phyloP scores from a whole-genome alignment of 1,284 basidiomycete genomes.

The Uromyces viciae-fabae region DNA sequence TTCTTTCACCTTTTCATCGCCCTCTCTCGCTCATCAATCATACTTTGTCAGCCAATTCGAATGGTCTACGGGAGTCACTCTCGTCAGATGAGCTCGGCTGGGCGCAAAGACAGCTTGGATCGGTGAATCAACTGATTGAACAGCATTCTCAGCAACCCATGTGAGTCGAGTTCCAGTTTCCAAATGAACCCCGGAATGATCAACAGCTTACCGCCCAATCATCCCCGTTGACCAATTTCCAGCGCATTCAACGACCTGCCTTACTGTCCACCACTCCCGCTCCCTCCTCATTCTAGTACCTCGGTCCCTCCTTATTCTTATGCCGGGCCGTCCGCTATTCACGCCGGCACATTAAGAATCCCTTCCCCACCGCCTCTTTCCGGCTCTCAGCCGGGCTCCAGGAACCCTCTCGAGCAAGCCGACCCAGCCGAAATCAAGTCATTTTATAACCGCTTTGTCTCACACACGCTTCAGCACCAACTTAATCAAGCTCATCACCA shows the following conservation, averaged over 20 bases:
- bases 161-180: not conserved
- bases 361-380: constrained; percentile 1
- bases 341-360: not conserved
- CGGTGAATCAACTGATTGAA: constrained; percentile 28
- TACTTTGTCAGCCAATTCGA: constrained; percentile 9
- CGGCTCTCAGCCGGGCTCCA: not conserved
- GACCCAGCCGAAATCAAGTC: constrained; percentile 31
- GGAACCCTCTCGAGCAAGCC: not conserved
- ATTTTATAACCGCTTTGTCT: constrained; percentile 14
- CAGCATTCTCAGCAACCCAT: constrained; percentile 1
- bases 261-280: not conserved
- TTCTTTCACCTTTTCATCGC: not conserved
- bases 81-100: constrained; percentile 7
- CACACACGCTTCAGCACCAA: constrained; percentile 22
- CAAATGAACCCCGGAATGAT: too few relatives aligned
- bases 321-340: not conserved
- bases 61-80: not conserved
- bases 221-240: not conserved
- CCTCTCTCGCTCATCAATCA: constrained; percentile 18
- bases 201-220: not conserved
- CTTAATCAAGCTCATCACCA: constrained; percentile 15
- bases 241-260: constrained; percentile 33
- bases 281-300: not conserved
- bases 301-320: not conserved
- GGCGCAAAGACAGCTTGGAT: constrained; percentile 11